phyloP scores from a whole-genome alignment of 2,329 filamentous ascomycete genomes.

The Ophiosphaerella herpotricha region DNA sequence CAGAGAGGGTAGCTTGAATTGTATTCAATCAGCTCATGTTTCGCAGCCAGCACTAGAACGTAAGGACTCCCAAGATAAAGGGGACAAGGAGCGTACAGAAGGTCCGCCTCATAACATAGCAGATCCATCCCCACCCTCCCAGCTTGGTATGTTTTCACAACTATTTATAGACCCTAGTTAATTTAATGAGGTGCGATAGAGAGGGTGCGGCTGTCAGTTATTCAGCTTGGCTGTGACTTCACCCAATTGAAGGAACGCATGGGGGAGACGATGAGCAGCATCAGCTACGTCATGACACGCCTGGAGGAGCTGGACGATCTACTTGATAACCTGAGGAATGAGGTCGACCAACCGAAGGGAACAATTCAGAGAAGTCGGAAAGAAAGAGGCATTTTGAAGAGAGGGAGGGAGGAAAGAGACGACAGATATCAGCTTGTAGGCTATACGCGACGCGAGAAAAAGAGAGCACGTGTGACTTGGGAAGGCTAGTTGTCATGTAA shows the following conservation, averaged over 20 bases:
- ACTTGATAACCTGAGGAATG: neutral
- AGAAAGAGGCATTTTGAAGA: constrained; percentile 3
- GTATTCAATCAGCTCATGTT: neutral
- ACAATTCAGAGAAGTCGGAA: neutral
- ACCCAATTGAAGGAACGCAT: neutral
- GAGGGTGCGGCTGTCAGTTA: neutral
- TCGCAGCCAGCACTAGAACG: neutral
- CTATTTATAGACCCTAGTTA: neutral
- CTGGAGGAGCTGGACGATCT: neutral
- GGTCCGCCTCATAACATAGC: neutral
- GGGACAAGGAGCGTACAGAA: neutral
- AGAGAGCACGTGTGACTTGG: neutral
- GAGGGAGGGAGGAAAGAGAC: constrained; percentile 1
- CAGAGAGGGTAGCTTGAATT: neutral
- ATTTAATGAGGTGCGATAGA: neutral
- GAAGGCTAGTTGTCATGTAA: neutral
- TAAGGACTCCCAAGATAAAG: neutral
- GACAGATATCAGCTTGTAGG: neutral
- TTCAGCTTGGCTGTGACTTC: neutral
- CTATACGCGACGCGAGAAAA: constrained; percentile 1
- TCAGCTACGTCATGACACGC: neutral
- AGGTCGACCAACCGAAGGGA: neutral
- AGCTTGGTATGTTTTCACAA: neutral
- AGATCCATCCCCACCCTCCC: neutral
- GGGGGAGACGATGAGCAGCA: neutral